Evolutionary conservation across 345 rosid species (phyloP).

Genomic region (Salix purpurea): DNA sequence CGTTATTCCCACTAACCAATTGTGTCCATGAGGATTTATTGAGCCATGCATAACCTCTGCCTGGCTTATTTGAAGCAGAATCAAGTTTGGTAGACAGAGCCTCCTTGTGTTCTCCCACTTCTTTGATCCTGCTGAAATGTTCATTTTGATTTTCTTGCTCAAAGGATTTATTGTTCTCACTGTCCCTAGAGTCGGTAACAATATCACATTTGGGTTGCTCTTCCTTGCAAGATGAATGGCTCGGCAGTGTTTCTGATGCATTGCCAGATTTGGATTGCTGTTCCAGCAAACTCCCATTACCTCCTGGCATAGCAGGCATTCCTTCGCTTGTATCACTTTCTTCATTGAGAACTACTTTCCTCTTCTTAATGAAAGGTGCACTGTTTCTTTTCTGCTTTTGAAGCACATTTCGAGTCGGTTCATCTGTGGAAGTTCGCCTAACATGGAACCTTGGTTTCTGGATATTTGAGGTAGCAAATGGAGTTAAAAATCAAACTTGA

Average conservation of each 20-base stretch:
- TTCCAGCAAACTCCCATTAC: slow-evolving; percentile 19
- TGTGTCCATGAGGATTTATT: slow-evolving; percentile 82
- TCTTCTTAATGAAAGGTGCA: slow-evolving; percentile 34
- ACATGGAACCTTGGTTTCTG: slow-evolving; percentile 37
- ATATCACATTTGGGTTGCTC: slow-evolving; percentile 24
- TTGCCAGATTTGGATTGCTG: slow-evolving; percentile 34
- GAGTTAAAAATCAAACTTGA: not conserved
- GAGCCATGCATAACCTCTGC: slow-evolving; percentile 74
- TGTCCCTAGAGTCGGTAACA: slow-evolving; percentile 6
- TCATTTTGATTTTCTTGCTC: slow-evolving; percentile 20
- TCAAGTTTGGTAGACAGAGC: slow-evolving; percentile 17
- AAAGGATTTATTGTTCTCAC: not conserved
- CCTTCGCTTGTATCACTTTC: slow-evolving; percentile 30
- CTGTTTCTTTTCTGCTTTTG: slow-evolving; percentile 22
- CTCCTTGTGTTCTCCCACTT: slow-evolving; percentile 18
- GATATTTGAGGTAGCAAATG: slow-evolving; percentile 16
- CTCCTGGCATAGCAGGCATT: slow-evolving; percentile 21
- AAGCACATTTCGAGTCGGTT: slow-evolving; percentile 12
- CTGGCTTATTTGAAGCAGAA: slow-evolving; percentile 30
- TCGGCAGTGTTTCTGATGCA: slow-evolving; percentile 39
- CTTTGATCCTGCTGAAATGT: slow-evolving; percentile 12
- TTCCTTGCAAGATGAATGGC: slow-evolving; percentile 20
- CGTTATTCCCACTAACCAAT: slow-evolving; percentile 42
- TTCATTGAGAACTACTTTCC: slow-evolving; percentile 20
- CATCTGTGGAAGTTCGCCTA: slow-evolving; percentile 26